Evolutionary conservation across 768 basidiomycete species (phyloP).

Genomic region (Mrakia gelida): DNA sequence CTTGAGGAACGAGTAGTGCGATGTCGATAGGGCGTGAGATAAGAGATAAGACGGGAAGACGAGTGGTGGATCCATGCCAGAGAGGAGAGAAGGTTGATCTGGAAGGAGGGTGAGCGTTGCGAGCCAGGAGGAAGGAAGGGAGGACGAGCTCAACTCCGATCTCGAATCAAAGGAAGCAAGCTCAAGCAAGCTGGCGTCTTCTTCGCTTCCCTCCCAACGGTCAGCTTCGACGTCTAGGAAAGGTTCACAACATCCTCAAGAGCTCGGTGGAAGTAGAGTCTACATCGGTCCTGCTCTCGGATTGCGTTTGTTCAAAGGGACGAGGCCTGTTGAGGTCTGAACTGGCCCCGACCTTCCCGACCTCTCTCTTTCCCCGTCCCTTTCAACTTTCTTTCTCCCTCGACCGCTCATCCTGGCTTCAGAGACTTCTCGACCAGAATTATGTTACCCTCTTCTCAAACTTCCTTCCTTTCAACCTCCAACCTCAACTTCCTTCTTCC

Average conservation of each 20-base stretch:
- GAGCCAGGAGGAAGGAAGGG: not conserved
- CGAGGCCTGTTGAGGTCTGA: not conserved
- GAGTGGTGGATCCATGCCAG: not conserved
- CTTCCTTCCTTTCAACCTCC: not conserved
- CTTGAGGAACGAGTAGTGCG: slow-evolving; percentile 70
- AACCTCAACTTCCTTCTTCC: not conserved
- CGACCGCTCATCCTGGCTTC: not conserved
- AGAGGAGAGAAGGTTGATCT: not conserved
- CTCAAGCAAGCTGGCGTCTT: not conserved
- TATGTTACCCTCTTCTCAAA: not conserved
- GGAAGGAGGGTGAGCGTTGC: not conserved
- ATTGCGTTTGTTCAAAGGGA: too few species aligned
- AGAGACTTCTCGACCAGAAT: not conserved
- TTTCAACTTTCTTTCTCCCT: not conserved
- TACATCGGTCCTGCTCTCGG: not conserved
- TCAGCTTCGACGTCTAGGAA: not conserved
- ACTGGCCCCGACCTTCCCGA: not conserved
- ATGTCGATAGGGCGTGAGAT: slow-evolving; percentile 33
- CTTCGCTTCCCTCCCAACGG: not conserved
- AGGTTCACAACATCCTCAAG: not conserved
- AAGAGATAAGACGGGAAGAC: slow-evolving; percentile 21
- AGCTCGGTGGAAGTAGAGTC: not conserved
- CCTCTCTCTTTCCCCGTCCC: not conserved
- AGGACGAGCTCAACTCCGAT: not conserved
- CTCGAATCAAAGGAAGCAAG: not conserved